A percentile compares a stretch with the other conserved stretches of the same genome.
These are phyloP conservation scores for Colletotrichum trifolii DNA, from an alignment of 2,329 filamentous ascomycete genomes.

Conservation along the genomic window DNA sequence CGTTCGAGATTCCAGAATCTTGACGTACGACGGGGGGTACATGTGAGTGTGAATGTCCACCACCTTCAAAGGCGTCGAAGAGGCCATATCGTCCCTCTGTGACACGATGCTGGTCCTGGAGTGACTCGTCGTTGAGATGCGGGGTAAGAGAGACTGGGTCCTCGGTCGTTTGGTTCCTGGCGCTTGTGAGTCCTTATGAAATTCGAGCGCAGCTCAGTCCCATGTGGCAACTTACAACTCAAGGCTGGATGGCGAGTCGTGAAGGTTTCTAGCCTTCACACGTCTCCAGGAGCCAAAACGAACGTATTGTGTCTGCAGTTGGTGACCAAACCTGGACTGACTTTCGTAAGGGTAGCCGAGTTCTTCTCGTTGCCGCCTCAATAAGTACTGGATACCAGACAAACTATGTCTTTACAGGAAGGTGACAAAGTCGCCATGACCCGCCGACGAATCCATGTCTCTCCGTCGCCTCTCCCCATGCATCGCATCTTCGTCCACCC, in stretches of 20 bases:
- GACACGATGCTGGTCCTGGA: background rate
- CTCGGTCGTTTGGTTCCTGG: background rate
- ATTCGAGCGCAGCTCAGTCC: no score
- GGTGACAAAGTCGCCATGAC: constrained; percentile 34
- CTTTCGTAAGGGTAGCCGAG: constrained; percentile 6
- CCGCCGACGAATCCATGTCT: constrained; percentile 19
- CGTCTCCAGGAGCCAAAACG: background rate
- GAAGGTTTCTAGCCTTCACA: constrained; percentile 1
- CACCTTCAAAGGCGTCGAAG: constrained; percentile 51
- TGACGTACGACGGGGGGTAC: constrained; percentile 73
- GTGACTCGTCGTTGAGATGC: constrained; percentile 5
- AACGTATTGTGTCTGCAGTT: background rate
- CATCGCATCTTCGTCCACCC: constrained; percentile 5
- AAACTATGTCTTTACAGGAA: constrained; percentile 33
- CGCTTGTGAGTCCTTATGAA: background rate
- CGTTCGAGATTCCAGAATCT: constrained; percentile 67
- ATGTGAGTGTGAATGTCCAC: constrained; percentile 78
- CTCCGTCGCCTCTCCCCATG: constrained; percentile 14
- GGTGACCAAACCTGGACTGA: background rate
- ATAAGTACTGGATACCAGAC: constrained; percentile 28
- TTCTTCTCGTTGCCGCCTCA: constrained; percentile 8
- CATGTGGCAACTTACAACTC: constrained; percentile 10
- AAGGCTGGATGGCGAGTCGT: constrained; percentile 18
- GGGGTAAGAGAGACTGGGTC: background rate
- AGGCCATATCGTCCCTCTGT: constrained; percentile 45